Percentiles rank a stretch among this genome's conserved stretches.
Evolutionary conservation across 164 flowering plant species (phyloP).

Genomic region (Vitis riparia): DNA sequence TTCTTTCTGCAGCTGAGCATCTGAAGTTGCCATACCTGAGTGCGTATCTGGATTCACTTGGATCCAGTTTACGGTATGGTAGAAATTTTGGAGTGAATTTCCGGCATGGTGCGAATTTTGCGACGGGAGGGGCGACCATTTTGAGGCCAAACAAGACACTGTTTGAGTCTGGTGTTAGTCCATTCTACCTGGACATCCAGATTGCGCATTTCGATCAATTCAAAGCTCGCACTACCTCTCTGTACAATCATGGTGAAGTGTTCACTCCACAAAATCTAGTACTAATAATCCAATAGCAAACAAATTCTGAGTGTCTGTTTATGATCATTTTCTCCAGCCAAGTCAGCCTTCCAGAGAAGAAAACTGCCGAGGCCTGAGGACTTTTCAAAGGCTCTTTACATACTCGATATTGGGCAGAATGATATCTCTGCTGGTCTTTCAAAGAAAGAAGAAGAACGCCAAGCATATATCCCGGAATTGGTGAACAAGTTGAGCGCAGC

Average conservation of each 20-base stretch:
- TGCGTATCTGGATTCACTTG: conserved; percentile 47
- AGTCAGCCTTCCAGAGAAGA: conserved; percentile 12
- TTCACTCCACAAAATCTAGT: neutral
- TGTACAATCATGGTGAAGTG: conserved; percentile 25
- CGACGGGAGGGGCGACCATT: conserved; percentile 52
- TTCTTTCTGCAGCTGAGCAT: conserved; percentile 31
- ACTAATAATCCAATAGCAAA: neutral
- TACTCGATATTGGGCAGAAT: conserved; percentile 67
- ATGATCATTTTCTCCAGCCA: conserved; percentile 23
- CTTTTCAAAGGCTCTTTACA: conserved; percentile 62
- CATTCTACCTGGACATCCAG: conserved; percentile 50
- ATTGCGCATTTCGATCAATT: conserved; percentile 40
- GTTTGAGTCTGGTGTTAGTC: conserved; percentile 33
- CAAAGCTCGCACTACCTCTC: conserved; percentile 26
- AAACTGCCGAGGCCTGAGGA: conserved; percentile 50
- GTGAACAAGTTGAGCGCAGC: conserved; percentile 31
- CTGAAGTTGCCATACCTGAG: conserved; percentile 40
- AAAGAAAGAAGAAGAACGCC: conserved; percentile 29
- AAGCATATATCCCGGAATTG: conserved; percentile 44
- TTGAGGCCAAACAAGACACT: conserved; percentile 33
- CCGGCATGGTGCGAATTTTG: conserved; percentile 54
- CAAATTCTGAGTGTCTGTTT: neutral
- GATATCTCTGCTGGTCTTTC: conserved; percentile 50
- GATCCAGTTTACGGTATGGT: neutral
- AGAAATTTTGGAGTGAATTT: conserved; percentile 14